phyloP scores from a whole-genome alignment of 2,329 filamentous ascomycete species.

The Neurospora sp. region DNA sequence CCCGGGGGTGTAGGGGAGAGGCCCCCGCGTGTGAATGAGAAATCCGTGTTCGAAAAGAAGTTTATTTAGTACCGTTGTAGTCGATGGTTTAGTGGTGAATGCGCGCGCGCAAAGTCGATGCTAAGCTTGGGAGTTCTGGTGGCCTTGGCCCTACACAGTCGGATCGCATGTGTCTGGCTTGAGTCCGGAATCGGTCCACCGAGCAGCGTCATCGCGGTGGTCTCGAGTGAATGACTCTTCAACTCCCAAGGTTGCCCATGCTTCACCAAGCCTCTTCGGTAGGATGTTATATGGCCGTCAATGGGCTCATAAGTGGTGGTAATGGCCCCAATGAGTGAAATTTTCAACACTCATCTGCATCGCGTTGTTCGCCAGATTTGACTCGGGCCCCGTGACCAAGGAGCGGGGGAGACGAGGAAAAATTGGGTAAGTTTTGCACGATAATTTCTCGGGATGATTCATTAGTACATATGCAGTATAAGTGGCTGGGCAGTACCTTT shows the following conservation, averaged over 20 bases:
- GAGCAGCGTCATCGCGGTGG: not conserved
- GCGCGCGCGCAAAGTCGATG: not conserved
- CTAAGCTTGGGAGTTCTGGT: not conserved
- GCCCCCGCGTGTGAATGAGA: not conserved
- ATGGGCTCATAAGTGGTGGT: not conserved
- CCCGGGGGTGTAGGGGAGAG: not conserved
- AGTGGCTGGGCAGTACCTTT: not conserved
- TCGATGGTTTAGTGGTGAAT: not conserved
- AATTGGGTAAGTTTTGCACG: conserved; percentile 3
- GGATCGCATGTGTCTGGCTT: not conserved
- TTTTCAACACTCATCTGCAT: not conserved
- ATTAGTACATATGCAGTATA: not conserved
- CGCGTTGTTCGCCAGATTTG: not conserved
- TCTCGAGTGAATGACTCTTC: not conserved
- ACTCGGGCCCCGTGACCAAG: not conserved
- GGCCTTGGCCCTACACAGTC: no score
- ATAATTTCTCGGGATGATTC: conserved; percentile 16
- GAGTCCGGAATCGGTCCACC: not conserved
- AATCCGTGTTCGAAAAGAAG: not conserved
- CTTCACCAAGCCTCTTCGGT: not conserved
- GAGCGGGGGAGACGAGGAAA: not conserved
- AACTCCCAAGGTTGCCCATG: not conserved
- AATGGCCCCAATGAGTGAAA: not conserved
- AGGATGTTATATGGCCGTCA: not conserved
- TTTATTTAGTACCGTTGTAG: not conserved